Percentiles rank a stretch among this genome's conserved stretches.
Evolutionary conservation across 768 basidiomycete species (phyloP).

Genomic region (Pleurotus eryngii): DNA sequence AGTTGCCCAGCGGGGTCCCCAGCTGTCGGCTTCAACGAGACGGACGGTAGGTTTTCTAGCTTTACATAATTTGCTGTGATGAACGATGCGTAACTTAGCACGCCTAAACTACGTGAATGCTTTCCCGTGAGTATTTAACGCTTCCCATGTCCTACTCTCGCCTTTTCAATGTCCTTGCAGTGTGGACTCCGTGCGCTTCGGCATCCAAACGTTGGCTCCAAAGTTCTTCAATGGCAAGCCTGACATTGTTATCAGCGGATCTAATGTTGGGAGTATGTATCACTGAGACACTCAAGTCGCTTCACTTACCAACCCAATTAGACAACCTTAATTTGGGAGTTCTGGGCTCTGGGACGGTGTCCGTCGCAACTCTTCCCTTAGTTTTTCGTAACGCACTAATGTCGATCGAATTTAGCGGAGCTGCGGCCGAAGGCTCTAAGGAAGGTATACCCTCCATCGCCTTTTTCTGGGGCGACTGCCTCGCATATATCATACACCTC

Average conservation of each 20-base stretch:
- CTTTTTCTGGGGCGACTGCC: slow-evolving; percentile 5
- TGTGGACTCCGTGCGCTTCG: slow-evolving; percentile 33
- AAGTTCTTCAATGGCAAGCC: slow-evolving; percentile 29
- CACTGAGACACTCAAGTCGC: background rate
- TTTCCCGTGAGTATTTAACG: slow-evolving; percentile 28
- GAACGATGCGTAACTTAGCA: slow-evolving; percentile 16
- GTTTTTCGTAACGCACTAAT: background rate
- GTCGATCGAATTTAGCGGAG: background rate
- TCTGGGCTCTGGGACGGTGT: slow-evolving; percentile 8
- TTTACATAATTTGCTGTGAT: background rate
- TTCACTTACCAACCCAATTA: background rate
- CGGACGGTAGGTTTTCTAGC: slow-evolving; percentile 25
- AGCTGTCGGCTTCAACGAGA: slow-evolving; percentile 36
- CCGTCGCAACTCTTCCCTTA: background rate
- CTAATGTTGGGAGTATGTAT: slow-evolving; percentile 28
- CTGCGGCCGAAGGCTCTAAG: slow-evolving; percentile 5
- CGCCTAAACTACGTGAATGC: slow-evolving; percentile 41
- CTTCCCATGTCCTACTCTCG: background rate
- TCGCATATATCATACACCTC: slow-evolving; percentile 5
- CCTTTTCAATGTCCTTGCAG: slow-evolving; percentile 13
- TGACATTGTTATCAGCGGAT: slow-evolving; percentile 35
- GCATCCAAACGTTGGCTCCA: slow-evolving; percentile 35
- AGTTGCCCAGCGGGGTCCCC: slow-evolving; percentile 39
- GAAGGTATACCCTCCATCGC: slow-evolving; percentile 7
- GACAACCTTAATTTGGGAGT: slow-evolving; percentile 1